These are phyloP conservation scores for Trichophyton equinum DNA, from an alignment of 2,329 filamentous ascomycete genomes.

Conservation along the genomic window DNA sequence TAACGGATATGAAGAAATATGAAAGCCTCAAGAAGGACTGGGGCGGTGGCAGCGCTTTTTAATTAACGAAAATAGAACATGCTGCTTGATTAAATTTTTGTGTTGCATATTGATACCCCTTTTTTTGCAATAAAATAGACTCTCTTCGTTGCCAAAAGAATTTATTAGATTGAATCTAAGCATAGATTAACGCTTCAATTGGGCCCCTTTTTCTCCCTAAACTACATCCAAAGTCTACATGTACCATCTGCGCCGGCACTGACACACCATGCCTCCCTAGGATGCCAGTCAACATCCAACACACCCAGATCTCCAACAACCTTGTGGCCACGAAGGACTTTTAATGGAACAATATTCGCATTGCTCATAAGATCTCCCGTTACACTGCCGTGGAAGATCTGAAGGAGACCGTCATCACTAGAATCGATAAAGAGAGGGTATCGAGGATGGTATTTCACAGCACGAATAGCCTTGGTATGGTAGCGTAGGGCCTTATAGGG, in stretches of 20 bases:
- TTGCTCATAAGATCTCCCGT: constrained; percentile 92
- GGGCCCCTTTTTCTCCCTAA: background rate
- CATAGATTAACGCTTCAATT: constrained; percentile 3
- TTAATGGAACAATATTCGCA: constrained; percentile 88
- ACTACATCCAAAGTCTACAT: constrained; percentile 70
- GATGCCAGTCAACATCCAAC: constrained; percentile 93
- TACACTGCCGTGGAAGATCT: constrained; percentile 95
- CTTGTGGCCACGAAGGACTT: constrained; percentile 82
- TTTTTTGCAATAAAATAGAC: background rate
- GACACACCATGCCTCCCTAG: constrained; percentile 82
- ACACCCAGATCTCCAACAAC: constrained; percentile 78
- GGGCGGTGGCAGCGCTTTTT: constrained; percentile 25
- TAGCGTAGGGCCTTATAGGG: constrained; percentile 97
- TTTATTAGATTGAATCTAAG: background rate
- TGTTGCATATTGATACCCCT: constrained; percentile 2
- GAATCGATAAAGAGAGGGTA: constrained; percentile 86
- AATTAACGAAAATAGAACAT: background rate
- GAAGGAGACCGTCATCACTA: constrained; percentile 84
- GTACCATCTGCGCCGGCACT: constrained; percentile 91
- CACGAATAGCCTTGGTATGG: constrained; percentile 80
- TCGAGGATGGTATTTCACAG: constrained; percentile 71
- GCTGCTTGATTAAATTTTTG: background rate
- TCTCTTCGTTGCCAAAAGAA: background rate
- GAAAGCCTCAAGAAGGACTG: constrained; percentile 42
- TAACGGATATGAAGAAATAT: constrained; percentile 47